Evolutionary conservation across 345 rosid species (phyloP).

Genomic region (Litchi chinensis): DNA sequence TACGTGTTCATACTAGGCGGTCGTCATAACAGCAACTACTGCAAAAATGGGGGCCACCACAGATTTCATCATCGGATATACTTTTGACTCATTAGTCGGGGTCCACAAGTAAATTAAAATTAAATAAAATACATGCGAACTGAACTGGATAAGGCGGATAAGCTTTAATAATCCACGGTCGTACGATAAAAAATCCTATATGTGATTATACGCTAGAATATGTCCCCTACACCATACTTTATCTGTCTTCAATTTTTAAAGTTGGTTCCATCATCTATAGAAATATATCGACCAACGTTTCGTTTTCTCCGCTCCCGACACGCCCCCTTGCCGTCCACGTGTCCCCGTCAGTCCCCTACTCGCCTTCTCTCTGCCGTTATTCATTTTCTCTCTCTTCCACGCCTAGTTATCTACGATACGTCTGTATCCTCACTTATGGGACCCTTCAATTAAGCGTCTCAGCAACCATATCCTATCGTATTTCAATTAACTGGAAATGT

Average conservation of each 20-base stretch:
- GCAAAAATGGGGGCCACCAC: neutral
- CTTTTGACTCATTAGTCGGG: neutral
- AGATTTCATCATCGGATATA: neutral
- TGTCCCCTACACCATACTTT: neutral
- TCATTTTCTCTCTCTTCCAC: neutral
- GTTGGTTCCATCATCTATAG: conserved; percentile 1
- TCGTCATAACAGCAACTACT: neutral
- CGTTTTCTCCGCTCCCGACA: neutral
- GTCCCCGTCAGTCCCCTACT: neutral
- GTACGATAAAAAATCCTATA: conserved; percentile 2
- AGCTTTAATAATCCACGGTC: conserved; percentile 2
- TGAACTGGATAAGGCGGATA: conserved; percentile 25
- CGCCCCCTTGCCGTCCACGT: conserved; percentile 28
- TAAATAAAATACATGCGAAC: neutral
- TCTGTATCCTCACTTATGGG: neutral
- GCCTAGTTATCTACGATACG: neutral
- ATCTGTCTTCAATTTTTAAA: neutral
- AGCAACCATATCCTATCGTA: neutral
- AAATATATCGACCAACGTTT: conserved; percentile 4
- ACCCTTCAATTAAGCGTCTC: neutral
- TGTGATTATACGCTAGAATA: conserved; percentile 19
- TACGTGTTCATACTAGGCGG: neutral
- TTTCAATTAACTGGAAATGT: neutral
- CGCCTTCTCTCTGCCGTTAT: neutral
- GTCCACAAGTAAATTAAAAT: neutral